A percentile compares a stretch with the other conserved stretches of the same genome.
These are phyloP conservation scores for Hermanozyma aechmeae DNA, from an alignment of 805 yeast genomes.

Conservation along the genomic window DNA sequence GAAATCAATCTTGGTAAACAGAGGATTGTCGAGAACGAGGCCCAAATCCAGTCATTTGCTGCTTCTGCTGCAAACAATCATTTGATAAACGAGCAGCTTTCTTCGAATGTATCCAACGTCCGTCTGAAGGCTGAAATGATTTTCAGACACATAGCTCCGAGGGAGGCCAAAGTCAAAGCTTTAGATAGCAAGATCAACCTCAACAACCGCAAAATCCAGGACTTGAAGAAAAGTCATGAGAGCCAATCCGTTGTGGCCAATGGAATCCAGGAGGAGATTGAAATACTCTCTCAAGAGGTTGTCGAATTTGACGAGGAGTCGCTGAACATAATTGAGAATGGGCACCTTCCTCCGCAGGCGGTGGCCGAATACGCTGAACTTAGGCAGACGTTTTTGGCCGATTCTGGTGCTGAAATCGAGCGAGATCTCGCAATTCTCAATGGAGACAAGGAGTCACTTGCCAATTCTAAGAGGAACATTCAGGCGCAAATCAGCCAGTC, in stretches of 20 bases:
- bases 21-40: no score
- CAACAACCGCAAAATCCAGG: conserved; percentile 38
- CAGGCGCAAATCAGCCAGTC: conserved; percentile 25
- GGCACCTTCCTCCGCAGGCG: no score
- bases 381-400: conserved; percentile 45
- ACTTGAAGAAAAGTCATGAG: conserved; percentile 41
- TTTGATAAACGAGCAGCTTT: no score
- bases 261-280: conserved; percentile 39
- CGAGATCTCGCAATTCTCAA: conserved; percentile 34
- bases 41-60: no score
- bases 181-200: conserved; percentile 36
- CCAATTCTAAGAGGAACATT: conserved; percentile 14
- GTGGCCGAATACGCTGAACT: conserved; percentile 55
- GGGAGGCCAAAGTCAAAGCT: conserved; percentile 47
- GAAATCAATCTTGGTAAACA: no score
- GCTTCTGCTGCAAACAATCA: no score
- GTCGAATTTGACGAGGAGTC: conserved; percentile 16
- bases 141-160: no score
- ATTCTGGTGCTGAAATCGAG: conserved; percentile 50
- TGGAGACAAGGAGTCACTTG: conserved; percentile 37
- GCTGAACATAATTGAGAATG: conserved; percentile 10
- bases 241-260: conserved; percentile 39
- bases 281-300: conserved; percentile 26
- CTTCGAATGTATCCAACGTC: no score
- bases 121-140: no score